Evolutionary conservation across 202 grass and related monocot genomes (phyloP), one percentile per base, ranked within the genome.

Genomic region (Zoysia matrella): DNA sequence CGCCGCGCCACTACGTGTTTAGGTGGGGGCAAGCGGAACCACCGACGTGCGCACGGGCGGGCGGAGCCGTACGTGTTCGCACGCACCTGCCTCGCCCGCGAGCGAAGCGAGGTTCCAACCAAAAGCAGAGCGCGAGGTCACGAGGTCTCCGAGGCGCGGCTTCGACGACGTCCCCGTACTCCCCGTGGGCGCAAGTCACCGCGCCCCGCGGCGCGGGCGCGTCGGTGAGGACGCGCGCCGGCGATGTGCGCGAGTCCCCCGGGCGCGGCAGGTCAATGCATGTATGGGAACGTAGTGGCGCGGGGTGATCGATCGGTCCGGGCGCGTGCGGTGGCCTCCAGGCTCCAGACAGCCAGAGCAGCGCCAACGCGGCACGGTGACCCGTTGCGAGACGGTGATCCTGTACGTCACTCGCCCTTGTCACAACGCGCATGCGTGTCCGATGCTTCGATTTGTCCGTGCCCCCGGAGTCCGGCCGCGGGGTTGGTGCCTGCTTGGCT

Each of bases 251-350:
- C 0, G 15, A 36, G 30, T 36, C 30, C 15, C 4, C 55, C 55
- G 55, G 18, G 22, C 18, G 13, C 52, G 72, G 58, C 22, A 45
- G 43, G 73, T 67, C 74, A 48, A 84, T 36, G 30, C 30, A 69
- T 80, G 78, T 44, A 80, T 70, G 74, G 86, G 68, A 47, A 73
- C 73, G 79, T 36, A 63, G 77, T 79, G 77, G 51, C 11, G 40
- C 1, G 44, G 18, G 12, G 2, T 30, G 30, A 52, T 42, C 47
- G 62, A 13, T 36, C 1, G 45, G 8, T 18, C n/a, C 58, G 58
- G 7, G 58, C 18, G 60, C 60, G 60, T 36, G 60, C 60, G 12
- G 74, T 3, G 7, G 1, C 0, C 14, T 54, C 47, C 49, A 54
- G 63, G 63, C 44, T 67, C 41, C 22, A 8, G 2, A 47, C 8